Conservation (phyloP, 2,329 filamentous ascomycete genomes). For the Claviceps cyperi region DNA sequence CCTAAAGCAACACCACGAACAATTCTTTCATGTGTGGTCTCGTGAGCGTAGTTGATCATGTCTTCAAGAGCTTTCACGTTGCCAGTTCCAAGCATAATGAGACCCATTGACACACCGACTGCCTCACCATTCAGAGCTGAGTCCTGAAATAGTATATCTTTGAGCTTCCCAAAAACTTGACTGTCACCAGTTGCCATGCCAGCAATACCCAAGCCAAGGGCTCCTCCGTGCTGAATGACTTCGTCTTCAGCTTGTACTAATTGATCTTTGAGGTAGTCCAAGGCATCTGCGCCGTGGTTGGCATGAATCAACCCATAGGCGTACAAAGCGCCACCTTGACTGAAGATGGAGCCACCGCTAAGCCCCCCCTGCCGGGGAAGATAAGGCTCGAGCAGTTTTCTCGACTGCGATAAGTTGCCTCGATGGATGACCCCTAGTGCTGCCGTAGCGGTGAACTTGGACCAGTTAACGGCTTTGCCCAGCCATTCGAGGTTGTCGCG, state of each 20-base stretch:
- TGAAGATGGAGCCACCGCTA: conserved; percentile 76
- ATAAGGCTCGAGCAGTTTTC: conserved; percentile 88
- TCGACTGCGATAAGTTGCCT: conserved; percentile 83
- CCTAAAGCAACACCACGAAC: conserved; percentile 88
- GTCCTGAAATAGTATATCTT: conserved; percentile 77
- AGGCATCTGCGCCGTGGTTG: conserved; percentile 85
- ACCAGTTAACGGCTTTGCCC: conserved; percentile 98
- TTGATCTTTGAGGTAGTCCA: conserved; percentile 63
- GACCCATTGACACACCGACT: conserved; percentile 87
- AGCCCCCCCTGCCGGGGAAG: conserved; percentile 65
- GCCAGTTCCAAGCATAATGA: conserved; percentile 97
- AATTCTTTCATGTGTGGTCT: conserved; percentile 98
- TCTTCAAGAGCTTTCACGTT: conserved; percentile 86
- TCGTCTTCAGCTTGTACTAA: conserved; percentile 71
- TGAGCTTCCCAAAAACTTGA: conserved; percentile 82
- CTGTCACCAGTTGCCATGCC: conserved; percentile 93
- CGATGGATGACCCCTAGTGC: conserved; percentile 93
- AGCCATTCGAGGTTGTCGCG: conserved; percentile 95
- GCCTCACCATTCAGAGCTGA: conserved; percentile 95
- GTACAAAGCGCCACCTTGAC: conserved; percentile 89
- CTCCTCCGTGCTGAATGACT: conserved; percentile 92
- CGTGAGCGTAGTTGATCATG: conserved; percentile 95
- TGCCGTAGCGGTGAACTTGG: conserved; percentile 94
- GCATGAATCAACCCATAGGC: conserved; percentile 93
- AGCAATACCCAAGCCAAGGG: conserved; percentile 85